A percentile compares a stretch with the other conserved stretches of the same genome.
phyloP scores from a whole-genome alignment of 2,329 filamentous ascomycete species.

The Stenocarpella maydis region DNA sequence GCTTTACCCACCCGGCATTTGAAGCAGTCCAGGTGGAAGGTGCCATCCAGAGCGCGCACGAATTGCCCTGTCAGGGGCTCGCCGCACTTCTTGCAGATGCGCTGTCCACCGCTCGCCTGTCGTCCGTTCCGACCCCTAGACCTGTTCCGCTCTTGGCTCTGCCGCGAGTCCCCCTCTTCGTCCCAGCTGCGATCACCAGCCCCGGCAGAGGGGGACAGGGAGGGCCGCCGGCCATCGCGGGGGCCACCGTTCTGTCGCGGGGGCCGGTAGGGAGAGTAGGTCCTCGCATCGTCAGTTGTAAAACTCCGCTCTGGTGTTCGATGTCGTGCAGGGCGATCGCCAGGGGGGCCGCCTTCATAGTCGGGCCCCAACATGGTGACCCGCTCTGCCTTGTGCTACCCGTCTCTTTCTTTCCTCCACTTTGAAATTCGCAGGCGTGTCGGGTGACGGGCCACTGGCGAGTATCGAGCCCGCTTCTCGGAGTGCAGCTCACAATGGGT shows the following conservation, averaged over 20 bases:
- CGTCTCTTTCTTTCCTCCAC: slow-evolving; percentile 32
- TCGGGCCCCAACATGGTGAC: slow-evolving; percentile 53
- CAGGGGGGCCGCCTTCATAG: slow-evolving; percentile 53
- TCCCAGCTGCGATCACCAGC: slow-evolving; percentile 34
- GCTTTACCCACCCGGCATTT: slow-evolving; percentile 81
- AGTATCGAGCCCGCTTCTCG: slow-evolving; percentile 27
- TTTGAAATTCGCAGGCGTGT: slow-evolving; percentile 6
- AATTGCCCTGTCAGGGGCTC: slow-evolving; percentile 93
- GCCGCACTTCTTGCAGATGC: slow-evolving; percentile 86
- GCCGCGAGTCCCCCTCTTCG: slow-evolving; percentile 48
- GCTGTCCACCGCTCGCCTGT: slow-evolving; percentile 65
- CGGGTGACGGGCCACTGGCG: not conserved
- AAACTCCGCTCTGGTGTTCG: slow-evolving; percentile 36
- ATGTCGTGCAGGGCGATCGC: slow-evolving; percentile 47
- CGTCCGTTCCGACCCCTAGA: slow-evolving; percentile 63
- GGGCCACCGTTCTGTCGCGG: slow-evolving; percentile 38
- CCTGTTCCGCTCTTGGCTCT: slow-evolving; percentile 65
- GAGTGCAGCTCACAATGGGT: slow-evolving; percentile 34
- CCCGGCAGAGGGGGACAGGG: slow-evolving; percentile 33
- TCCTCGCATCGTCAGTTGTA: slow-evolving; percentile 37
- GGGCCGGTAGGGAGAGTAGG: slow-evolving; percentile 42
- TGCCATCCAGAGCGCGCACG: slow-evolving; percentile 90
- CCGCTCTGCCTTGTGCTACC: slow-evolving; percentile 32
- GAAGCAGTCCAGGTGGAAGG: slow-evolving; percentile 97
- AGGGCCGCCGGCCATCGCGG: slow-evolving; percentile 34